Evolutionary conservation across 306 rosid species (phyloP), one percentile per base, ranked within the genome.

Genomic region (Parietaria judaica): DNA sequence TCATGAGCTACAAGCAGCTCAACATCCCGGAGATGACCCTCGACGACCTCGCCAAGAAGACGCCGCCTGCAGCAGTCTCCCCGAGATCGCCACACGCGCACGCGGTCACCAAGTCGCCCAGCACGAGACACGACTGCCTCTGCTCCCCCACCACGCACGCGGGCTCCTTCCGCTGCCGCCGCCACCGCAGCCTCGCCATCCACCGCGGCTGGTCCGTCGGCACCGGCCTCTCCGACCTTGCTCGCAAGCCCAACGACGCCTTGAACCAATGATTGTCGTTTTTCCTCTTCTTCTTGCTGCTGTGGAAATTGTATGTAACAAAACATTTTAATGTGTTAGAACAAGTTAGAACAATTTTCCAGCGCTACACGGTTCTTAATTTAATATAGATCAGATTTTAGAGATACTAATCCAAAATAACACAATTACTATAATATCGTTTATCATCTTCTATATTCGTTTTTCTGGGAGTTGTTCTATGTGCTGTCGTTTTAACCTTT

Each of bases 101-200:
- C 11, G 43, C 65, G 9, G n/a, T 63, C n/a, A 58, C 61, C 35
- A 78, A 75, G 59, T 70, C 80, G 56, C 23, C 66, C 67, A 78
- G 74, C 63, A 67, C 53, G 11, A 72, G 64, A 69, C 44, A 35
- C 64, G 84, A 73, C 1, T 90, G 96, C 56, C 87, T 90, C 3
- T 90, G 96, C 75, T 90, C 96, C 0, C 95, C 95, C 50, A 87
- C 96, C 49, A 90, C 95, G 1, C 97, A 90, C 34, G 80, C 15
- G 0, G 97, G 97, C 52, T 90, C 96, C 31, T 90, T 90, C 69
- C 69, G 96, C 41, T 90, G 97, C 69, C 74, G 86, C 8, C 74
- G 54, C 72, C 96, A 85, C 67, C 70, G 96, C 0, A n/a, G 53
- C 4, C 3, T 60, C 0, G 64, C 71, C 11, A 13, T 87, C 12